Evolutionary conservation across 768 basidiomycete species (phyloP).

Genomic region (Mycena rebaudengoi): DNA sequence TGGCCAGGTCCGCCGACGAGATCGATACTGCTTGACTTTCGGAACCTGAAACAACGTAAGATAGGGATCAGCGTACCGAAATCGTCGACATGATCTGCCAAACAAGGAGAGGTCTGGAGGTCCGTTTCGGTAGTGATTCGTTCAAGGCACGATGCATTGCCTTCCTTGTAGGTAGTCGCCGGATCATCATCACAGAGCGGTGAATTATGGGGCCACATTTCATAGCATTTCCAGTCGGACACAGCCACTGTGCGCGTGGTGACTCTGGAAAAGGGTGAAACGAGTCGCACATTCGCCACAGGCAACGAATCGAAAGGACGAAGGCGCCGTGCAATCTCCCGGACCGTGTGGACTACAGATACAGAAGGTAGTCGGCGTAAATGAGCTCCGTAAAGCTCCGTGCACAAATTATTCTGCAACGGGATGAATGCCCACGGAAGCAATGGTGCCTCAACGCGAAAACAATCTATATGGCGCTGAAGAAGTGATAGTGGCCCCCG

Average conservation of each 20-base stretch:
- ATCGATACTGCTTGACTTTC: not conserved
- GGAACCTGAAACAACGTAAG: slow-evolving; percentile 17
- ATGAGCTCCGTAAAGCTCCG: slow-evolving; percentile 7
- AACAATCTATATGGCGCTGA: slow-evolving; percentile 14
- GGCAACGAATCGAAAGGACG: not conserved
- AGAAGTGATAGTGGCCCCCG: not conserved
- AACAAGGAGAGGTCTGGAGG: slow-evolving; percentile 6
- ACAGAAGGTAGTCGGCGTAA: not conserved
- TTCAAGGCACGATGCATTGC: not conserved
- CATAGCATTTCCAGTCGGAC: not conserved
- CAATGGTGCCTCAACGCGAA: slow-evolving; percentile 4
- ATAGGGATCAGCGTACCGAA: slow-evolving; percentile 12
- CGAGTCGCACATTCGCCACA: not conserved
- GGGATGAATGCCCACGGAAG: not conserved
- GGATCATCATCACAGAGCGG: too few species aligned
- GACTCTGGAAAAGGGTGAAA: too few species aligned
- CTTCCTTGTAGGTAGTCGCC: slow-evolving; percentile 3
- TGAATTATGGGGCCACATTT: too few species aligned
- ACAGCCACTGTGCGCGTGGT: too few species aligned
- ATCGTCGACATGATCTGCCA: slow-evolving; percentile 27
- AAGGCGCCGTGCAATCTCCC: slow-evolving; percentile 11
- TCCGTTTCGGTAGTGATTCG: not conserved
- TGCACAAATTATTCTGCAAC: slow-evolving; percentile 5
- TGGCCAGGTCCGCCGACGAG: slow-evolving; percentile 14
- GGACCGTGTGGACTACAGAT: slow-evolving; percentile 3